Evolutionary conservation across 345 rosid species (phyloP).

Genomic region (Pistacia integerrima): DNA sequence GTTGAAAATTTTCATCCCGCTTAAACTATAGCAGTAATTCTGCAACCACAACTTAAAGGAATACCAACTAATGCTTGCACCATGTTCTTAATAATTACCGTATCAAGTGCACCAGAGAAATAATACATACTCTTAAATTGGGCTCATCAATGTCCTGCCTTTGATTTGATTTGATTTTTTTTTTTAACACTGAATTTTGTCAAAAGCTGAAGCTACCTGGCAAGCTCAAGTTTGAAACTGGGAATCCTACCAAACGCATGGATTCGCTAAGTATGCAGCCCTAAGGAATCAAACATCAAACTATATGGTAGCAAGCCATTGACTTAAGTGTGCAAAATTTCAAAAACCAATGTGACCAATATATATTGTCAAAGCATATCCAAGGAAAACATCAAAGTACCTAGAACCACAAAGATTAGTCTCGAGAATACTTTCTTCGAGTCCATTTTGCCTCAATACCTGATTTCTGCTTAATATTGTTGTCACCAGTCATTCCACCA

Average conservation of each 20-base stretch:
- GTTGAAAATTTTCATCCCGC: not conserved
- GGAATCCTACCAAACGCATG: not conserved
- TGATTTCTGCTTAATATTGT: not conserved
- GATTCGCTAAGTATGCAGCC: not conserved
- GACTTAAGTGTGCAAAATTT: not conserved
- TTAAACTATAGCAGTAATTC: slow-evolving; percentile 1
- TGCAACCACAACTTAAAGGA: not conserved
- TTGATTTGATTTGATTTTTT: no score
- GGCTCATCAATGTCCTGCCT: not conserved
- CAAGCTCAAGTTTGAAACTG: no score
- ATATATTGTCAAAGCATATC: not conserved
- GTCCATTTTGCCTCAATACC: not conserved
- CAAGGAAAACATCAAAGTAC: not conserved
- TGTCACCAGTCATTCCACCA: not conserved
- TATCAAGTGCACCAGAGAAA: slow-evolving; percentile 4
- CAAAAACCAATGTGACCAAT: not conserved
- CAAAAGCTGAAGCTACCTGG: not conserved
- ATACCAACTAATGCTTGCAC: not conserved
- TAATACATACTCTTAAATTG: not conserved
- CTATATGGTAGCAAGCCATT: not conserved
- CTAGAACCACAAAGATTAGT: not conserved
- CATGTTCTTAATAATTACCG: not conserved
- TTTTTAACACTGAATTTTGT: not conserved
- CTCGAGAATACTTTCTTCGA: not conserved
- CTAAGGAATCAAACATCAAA: not conserved